phyloP scores from a whole-genome alignment of 1,139 yeast species.

The Sugiyamaella novakii region DNA sequence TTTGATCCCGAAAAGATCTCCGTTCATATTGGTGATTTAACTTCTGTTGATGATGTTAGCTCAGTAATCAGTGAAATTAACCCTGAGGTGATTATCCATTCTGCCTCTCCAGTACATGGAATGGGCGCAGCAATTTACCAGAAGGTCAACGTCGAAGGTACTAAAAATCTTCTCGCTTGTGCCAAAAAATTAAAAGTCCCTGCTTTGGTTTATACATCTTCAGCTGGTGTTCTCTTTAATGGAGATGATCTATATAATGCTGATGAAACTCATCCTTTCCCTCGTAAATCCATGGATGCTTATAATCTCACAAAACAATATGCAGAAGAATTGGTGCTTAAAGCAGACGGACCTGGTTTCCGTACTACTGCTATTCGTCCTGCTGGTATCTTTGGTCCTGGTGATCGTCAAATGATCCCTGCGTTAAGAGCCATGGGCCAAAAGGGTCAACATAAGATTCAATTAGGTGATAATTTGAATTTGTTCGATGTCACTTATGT shows the following conservation, averaged over 20 bases:
- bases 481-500: constrained; percentile 96
- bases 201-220: constrained; percentile 90
- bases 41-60: constrained; percentile 67
- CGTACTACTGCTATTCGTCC: constrained; percentile 91
- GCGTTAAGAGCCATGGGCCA: constrained; percentile 83
- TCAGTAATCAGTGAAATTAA: constrained; percentile 60
- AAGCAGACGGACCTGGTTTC: constrained; percentile 50
- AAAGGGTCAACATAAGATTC: constrained; percentile 86
- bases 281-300: constrained; percentile 90
- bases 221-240: constrained; percentile 95
- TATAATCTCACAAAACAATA: constrained; percentile 93
- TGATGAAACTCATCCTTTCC: constrained; percentile 93
- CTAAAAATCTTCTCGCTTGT: constrained; percentile 69
- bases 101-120: constrained; percentile 97
- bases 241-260: constrained; percentile 91
- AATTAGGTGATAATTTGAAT: constrained; percentile 90
- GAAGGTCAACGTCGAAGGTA: constrained; percentile 90
- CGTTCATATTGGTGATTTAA: constrained; percentile 81
- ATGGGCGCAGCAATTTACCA: constrained; percentile 75
- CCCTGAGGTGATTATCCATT: constrained; percentile 85
- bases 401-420: constrained; percentile 95
- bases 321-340: constrained; percentile 81
- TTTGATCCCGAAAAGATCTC: constrained; percentile 60
- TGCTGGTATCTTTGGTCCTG: constrained; percentile 98
- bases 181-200: constrained; percentile 54